phyloP scores from a whole-genome alignment of 2,329 filamentous ascomycete species.

The Byssoonygena ceratinophila region DNA sequence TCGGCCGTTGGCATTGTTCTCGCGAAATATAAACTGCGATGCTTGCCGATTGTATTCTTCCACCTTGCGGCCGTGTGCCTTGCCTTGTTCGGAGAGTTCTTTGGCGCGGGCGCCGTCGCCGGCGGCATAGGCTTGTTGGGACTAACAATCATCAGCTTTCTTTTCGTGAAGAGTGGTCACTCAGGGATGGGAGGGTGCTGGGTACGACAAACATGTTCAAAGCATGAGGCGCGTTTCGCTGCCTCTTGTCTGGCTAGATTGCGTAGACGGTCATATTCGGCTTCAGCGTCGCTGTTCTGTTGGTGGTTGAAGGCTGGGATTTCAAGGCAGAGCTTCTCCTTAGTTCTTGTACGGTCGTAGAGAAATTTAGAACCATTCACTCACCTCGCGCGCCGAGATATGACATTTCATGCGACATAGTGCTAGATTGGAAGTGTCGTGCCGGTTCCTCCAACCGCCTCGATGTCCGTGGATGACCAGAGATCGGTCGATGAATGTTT shows the following conservation, averaged over 20 bases:
- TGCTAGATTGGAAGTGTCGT: neutral
- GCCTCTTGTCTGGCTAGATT: slow-evolving; percentile 73
- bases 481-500: too few species aligned
- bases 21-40: slow-evolving; percentile 86
- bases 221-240: slow-evolving; percentile 64
- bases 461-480: too few species aligned
- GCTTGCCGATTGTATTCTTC: slow-evolving; percentile 85
- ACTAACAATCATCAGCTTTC: slow-evolving; percentile 34
- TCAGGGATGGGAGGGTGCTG: too few species aligned
- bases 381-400: slow-evolving; percentile 33
- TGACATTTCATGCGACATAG: slow-evolving; percentile 32
- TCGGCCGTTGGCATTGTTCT: slow-evolving; percentile 72
- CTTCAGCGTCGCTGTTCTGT: slow-evolving; percentile 57
- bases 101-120: slow-evolving; percentile 81
- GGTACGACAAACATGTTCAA: slow-evolving; percentile 49
- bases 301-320: slow-evolving; percentile 62
- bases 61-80: slow-evolving; percentile 71
- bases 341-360: too few species aligned
- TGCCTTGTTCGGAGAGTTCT: slow-evolving; percentile 71
- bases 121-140: slow-evolving; percentile 66
- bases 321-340: neutral
- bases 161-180: neutral
- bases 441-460: too few species aligned
- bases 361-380: too few species aligned
- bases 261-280: slow-evolving; percentile 85